These are phyloP conservation scores for Tricholoma sp. DNA, from an alignment of 768 basidiomycete species.

Conservation along the genomic window DNA sequence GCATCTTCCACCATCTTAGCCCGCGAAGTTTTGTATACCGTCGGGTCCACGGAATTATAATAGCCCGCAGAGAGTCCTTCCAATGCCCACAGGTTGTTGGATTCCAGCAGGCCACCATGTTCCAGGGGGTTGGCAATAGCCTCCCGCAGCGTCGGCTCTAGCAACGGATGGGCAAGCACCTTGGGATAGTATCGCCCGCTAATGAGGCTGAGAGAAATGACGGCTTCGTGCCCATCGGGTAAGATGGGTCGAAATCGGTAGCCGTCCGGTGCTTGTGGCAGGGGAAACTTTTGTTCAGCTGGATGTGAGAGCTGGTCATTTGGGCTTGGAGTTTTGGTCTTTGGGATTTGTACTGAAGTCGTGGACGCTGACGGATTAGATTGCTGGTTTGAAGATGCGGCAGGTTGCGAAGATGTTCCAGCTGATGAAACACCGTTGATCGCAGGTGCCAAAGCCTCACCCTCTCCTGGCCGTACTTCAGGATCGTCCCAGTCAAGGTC, in stretches of 20 bases:
- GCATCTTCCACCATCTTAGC: conserved; percentile 59
- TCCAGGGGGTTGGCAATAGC: conserved; percentile 32
- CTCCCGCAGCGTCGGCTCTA: conserved; percentile 35
- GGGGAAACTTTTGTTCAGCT: conserved; percentile 22
- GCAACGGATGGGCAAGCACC: conserved; percentile 59
- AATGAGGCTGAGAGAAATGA: conserved; percentile 64
- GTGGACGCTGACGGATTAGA: conserved; percentile 1
- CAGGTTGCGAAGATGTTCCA: not conserved
- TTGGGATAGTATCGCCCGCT: conserved; percentile 79
- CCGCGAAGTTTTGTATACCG: conserved; percentile 46
- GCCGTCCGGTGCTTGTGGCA: conserved; percentile 63
- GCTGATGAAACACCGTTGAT: not conserved
- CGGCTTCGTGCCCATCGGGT: conserved; percentile 52
- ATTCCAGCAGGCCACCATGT: conserved; percentile 32
- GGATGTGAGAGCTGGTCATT: conserved; percentile 20
- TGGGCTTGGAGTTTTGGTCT: conserved; percentile 8
- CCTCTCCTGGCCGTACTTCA: not conserved
- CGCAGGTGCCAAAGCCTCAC: not conserved
- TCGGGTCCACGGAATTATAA: conserved; percentile 68
- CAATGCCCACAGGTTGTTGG: conserved; percentile 60
- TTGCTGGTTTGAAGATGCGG: conserved; percentile 12
- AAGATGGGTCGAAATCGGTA: conserved; percentile 70
- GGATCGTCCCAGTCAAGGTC: conserved; percentile 65
- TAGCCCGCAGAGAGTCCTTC: conserved; percentile 67
- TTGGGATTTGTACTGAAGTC: not conserved